Percentiles rank a stretch among this genome's conserved stretches.
Conservation (phyloP, 2,329 filamentous ascomycete species). For the Cladophialophora bantiana region DNA sequence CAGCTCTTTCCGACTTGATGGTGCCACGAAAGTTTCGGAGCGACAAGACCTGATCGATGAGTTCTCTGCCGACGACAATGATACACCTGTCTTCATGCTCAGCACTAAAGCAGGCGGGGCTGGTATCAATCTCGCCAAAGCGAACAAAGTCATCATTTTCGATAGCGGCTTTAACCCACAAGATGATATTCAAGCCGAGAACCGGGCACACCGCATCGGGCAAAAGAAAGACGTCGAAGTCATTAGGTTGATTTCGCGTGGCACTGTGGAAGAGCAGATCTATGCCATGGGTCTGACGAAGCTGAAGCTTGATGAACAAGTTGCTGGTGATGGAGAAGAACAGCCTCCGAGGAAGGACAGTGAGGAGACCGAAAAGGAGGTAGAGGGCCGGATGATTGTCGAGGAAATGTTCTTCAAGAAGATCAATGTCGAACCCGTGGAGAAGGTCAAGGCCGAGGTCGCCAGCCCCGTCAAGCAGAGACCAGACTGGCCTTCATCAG, state of each 20-base stretch:
- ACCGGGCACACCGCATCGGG: conserved; percentile 91
- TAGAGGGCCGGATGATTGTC: conserved; percentile 57
- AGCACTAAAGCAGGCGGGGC: conserved; percentile 95
- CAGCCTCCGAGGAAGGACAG: conserved; percentile 28
- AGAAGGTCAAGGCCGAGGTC: conserved; percentile 33
- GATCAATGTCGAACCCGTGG: conserved; percentile 41
- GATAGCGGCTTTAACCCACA: conserved; percentile 98
- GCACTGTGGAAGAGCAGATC: conserved; percentile 92
- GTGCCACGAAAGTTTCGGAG: conserved; percentile 78
- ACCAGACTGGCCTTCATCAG: background rate
- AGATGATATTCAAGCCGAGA: conserved; percentile 97
- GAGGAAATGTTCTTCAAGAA: conserved; percentile 59
- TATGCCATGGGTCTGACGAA: conserved; percentile 91
- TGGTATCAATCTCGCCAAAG: conserved; percentile 92
- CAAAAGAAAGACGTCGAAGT: conserved; percentile 92
- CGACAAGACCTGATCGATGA: conserved; percentile 88
- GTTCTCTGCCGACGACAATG: conserved; percentile 72
- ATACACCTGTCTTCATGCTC: conserved; percentile 88
- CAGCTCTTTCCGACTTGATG: conserved; percentile 84
- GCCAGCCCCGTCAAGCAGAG: conserved; percentile 26
- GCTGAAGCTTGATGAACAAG: conserved; percentile 81
- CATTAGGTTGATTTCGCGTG: conserved; percentile 78
- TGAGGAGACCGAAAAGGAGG: conserved; percentile 49
- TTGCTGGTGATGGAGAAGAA: conserved; percentile 64
- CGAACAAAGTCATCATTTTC: conserved; percentile 98